Evolutionary conservation across 164 flowering plant species (phyloP).

Genomic region (Magnolia officinalis): DNA sequence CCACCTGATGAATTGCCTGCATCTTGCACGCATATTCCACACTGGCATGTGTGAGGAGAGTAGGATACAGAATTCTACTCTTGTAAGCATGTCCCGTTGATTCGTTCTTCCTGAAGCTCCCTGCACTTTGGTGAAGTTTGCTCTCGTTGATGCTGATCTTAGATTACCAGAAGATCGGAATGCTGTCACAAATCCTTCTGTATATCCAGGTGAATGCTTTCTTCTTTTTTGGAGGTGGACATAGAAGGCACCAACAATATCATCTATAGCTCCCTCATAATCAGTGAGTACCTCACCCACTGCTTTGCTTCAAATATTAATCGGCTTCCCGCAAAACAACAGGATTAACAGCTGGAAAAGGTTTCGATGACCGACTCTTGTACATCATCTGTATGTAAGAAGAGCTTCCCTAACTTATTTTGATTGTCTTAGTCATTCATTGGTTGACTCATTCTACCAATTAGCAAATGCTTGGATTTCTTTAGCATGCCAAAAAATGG

Average conservation of each 20-base stretch:
- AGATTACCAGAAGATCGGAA: neutral
- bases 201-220: too few species aligned
- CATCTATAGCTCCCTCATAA: too few species aligned
- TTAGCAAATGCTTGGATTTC: neutral
- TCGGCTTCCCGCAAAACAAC: too few species aligned
- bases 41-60: too few species aligned
- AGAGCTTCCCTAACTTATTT: neutral
- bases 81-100: neutral
- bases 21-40: too few species aligned
- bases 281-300: too few species aligned
- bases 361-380: neutral
- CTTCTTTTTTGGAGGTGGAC: too few species aligned
- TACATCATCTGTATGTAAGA: neutral
- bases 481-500: neutral
- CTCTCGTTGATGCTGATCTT: too few species aligned
- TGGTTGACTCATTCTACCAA: neutral
- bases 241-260: too few species aligned
- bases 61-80: neutral
- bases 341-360: neutral
- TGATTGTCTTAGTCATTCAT: neutral
- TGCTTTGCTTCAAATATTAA: too few species aligned
- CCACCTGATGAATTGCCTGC: too few species aligned
- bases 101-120: neutral
- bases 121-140: too few species aligned
- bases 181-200: neutral